Conservation (phyloP, 139 green algal genomes). For the Deuterostichococcus epilithicus region DNA sequence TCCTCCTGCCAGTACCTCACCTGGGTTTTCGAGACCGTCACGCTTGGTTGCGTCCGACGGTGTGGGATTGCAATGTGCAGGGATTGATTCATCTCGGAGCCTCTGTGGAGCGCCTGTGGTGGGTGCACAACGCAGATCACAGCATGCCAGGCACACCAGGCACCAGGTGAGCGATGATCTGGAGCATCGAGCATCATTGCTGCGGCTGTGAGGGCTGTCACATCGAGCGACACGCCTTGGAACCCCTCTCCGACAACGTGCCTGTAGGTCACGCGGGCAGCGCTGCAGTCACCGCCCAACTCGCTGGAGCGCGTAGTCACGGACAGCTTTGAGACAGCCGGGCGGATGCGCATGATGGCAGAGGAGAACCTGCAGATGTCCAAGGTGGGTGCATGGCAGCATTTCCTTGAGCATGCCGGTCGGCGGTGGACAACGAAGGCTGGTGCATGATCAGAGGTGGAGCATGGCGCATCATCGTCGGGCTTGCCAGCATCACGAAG, state of each 20-base stretch:
- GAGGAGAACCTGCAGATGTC: constrained; percentile 1
- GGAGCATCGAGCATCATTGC: not conserved
- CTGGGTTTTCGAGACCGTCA: too few relatives aligned
- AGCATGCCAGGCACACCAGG: not conserved
- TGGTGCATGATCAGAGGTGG: too few relatives aligned
- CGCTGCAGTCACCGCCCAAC: not conserved
- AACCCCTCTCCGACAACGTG: too few relatives aligned
- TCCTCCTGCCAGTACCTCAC: too few relatives aligned
- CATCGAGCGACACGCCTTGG: too few relatives aligned
- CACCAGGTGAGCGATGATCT: not conserved
- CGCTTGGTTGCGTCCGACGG: too few relatives aligned
- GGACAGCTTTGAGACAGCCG: not conserved
- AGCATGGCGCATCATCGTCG: too few relatives aligned
- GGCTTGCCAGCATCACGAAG: too few relatives aligned
- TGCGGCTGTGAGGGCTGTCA: not conserved
- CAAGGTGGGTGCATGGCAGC: not conserved
- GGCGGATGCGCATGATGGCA: not conserved
- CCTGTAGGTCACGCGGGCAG: not conserved
- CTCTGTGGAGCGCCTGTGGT: not conserved
- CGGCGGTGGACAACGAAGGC: too few relatives aligned
- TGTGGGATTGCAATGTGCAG: not conserved
- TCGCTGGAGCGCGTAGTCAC: not conserved
- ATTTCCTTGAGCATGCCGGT: too few relatives aligned
- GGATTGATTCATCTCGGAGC: not conserved
- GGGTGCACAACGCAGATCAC: not conserved